Base-by-base conservation (phyloP, 805 yeast species). In the Tetrapisispora phaffii region DNA sequence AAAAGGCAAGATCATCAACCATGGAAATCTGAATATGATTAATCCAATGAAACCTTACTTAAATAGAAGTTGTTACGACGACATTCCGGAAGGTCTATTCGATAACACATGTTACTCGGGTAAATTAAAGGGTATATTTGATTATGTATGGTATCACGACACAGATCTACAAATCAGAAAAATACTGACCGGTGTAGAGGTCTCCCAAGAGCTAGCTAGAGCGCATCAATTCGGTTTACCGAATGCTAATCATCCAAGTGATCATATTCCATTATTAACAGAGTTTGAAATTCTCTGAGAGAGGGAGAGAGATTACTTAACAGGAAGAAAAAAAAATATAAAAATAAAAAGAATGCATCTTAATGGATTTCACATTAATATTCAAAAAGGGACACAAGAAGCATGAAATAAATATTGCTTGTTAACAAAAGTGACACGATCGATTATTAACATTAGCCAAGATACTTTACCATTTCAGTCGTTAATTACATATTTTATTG, bases 211-310 rank as follows among this genome's bases (percentile, higher is more conserved):
- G 42, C 44, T 62, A 24, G 37, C 42, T 7, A 23, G 23, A 1
- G 33, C 44, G 8, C 45, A 54, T 13, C 59, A 61, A 42, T 48
- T 50, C 35, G 76, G 82, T 0, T 67, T 78, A 41, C 85, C 85
- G 0, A 79, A 79, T 49, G 63, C 58, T 35, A 72, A 72, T 17
- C 79, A 75, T 50, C 85, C 85, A 4, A 79, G 80, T 43, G 81
- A 77, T 46, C 75, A 70, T 49, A 70, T 70, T 8, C 75, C 75
- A 12, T 53, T 71, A 23, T 60, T 67, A 7, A 58, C 67, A 44
- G 65, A 69, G 53, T 47, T 72, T 55, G 50, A 67, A 40, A 48
- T 63, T 20, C 10, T 37, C 2, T 42, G 22, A 19, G 8, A 9
- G 2, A 21, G 22, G 4, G 12, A 34, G 13, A 34, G 10, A 32